Evolutionary conservation across 148 eudicot genomes (phyloP).

Genomic region (Nepenthes mirabilis): DNA sequence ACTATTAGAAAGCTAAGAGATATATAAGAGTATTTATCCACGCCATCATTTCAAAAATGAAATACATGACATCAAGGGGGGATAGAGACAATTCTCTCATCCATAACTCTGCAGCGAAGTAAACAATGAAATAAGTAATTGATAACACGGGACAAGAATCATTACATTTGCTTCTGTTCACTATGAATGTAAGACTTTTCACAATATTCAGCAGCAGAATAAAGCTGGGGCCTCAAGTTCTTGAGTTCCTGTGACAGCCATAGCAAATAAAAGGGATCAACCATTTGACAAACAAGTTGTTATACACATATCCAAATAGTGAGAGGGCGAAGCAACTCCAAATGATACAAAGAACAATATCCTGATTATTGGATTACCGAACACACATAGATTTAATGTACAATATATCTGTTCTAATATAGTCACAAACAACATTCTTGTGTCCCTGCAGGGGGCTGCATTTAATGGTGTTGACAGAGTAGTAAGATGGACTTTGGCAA

Average conservation of each 20-base stretch:
- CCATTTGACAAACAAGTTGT: not conserved
- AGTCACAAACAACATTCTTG: not conserved
- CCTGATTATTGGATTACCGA: not conserved
- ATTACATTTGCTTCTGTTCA: constrained; percentile 85
- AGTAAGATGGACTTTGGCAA: no score
- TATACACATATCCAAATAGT: not conserved
- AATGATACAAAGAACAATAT: not conserved
- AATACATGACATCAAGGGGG: no score
- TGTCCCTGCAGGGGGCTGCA: not conserved
- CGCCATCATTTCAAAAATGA: no score
- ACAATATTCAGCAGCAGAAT: constrained; percentile 95
- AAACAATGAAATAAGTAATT: no score
- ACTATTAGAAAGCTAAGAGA: no score
- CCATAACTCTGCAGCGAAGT: no score
- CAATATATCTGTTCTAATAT: not conserved
- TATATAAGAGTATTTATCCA: no score
- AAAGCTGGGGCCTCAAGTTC: constrained; percentile 85
- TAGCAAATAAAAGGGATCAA: not conserved
- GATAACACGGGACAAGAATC: no score
- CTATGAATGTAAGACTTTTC: constrained; percentile 90
- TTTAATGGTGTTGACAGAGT: no score
- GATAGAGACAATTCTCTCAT: no score
- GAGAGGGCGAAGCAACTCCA: not conserved
- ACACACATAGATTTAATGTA: not conserved
- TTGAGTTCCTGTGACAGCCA: constrained; percentile 71